These are phyloP conservation scores for Sporormia fimetaria DNA, from an alignment of 495 filamentous ascomycete genomes.

Conservation along the genomic window DNA sequence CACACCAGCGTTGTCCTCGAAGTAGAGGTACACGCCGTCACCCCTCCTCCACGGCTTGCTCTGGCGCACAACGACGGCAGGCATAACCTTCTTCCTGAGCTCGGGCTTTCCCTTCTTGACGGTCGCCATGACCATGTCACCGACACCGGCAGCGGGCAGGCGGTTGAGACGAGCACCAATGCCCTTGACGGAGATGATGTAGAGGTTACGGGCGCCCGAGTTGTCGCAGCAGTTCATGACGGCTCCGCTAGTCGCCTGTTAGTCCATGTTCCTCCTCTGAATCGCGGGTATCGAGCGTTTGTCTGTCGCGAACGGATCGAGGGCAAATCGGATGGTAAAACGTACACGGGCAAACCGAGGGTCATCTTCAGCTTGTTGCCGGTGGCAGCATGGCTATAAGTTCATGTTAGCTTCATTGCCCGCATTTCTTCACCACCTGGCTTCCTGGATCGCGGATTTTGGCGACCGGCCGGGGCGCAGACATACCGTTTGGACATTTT, in stretches of 20 bases:
- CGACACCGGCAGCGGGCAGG: slow-evolving; percentile 93
- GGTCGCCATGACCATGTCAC: slow-evolving; percentile 99
- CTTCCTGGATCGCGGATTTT: neutral
- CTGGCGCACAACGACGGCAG: slow-evolving; percentile 94
- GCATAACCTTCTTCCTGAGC: slow-evolving; percentile 99
- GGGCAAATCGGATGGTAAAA: slow-evolving; percentile 25
- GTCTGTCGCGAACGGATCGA: neutral
- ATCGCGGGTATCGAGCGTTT: neutral
- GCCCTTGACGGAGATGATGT: slow-evolving; percentile 99
- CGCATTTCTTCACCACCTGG: neutral
- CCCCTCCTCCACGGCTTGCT: slow-evolving; percentile 97
- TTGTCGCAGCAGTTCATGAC: slow-evolving; percentile 98
- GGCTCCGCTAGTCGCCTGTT: slow-evolving; percentile 56
- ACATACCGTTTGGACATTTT: slow-evolving; percentile 25
- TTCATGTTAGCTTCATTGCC: neutral
- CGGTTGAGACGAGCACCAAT: slow-evolving; percentile 97
- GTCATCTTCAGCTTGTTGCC: slow-evolving; percentile 99
- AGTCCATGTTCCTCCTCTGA: slow-evolving; percentile 10
- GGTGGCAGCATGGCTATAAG: slow-evolving; percentile 54
- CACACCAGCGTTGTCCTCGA: slow-evolving; percentile 99
- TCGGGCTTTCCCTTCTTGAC: slow-evolving; percentile 99
- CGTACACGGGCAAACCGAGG: slow-evolving; percentile 98
- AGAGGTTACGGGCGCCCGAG: slow-evolving; percentile 96
- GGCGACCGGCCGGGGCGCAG: neutral
- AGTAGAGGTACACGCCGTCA: slow-evolving; percentile 98